Conservation (phyloP, 306 rosid genomes). For the Chamaecrista fasciculata region DNA sequence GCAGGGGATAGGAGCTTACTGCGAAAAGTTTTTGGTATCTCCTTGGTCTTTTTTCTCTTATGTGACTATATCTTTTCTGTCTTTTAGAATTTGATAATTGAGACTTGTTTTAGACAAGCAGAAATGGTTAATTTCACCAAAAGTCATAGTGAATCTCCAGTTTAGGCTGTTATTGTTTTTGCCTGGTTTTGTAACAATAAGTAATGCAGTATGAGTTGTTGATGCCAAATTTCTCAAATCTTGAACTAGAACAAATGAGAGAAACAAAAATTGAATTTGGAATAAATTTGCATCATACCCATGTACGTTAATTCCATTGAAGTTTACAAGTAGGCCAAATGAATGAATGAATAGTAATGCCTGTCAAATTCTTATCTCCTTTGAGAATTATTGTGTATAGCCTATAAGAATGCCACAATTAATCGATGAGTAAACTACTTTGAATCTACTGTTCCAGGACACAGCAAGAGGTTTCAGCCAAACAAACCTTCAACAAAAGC, state of each 20-base stretch:
- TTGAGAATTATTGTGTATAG: slow-evolving; percentile 22
- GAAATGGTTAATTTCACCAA: slow-evolving; percentile 4
- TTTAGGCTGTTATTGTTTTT: slow-evolving; percentile 6
- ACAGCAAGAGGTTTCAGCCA: slow-evolving; percentile 89
- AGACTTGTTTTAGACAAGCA: background rate
- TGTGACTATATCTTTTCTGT: background rate
- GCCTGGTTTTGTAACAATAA: background rate
- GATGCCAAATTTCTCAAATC: background rate
- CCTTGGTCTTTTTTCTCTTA: background rate
- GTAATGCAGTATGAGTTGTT: background rate
- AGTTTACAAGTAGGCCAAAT: background rate
- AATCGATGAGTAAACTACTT: background rate
- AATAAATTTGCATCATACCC: background rate
- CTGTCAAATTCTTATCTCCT: background rate
- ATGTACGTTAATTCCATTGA: background rate
- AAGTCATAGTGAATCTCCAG: background rate
- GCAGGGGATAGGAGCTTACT: slow-evolving; percentile 69
- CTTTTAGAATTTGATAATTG: background rate
- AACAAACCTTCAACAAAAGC: slow-evolving; percentile 80
- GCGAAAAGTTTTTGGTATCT: slow-evolving; percentile 88
- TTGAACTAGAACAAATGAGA: slow-evolving; percentile 6
- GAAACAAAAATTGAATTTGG: background rate
- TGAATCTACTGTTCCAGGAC: slow-evolving; percentile 59
- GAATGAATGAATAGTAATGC: slow-evolving; percentile 22
- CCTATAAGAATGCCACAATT: background rate